Base-by-base conservation (phyloP, 768 basidiomycete species). In the Scleroderma citrinum region DNA sequence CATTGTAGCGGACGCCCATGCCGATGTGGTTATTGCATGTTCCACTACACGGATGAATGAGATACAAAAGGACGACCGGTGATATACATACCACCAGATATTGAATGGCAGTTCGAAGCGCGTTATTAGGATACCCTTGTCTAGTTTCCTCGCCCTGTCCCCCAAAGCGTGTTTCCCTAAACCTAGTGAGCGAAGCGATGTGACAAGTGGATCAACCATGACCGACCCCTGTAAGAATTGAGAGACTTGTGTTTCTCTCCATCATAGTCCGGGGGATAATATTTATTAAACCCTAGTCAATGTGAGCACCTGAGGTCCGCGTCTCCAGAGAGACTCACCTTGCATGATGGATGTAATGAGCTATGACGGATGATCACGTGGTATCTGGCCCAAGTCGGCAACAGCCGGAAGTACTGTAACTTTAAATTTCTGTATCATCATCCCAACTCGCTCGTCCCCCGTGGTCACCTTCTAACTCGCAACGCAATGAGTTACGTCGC, bases 1-100 rank as follows among this genome's bases (percentile, higher is more conserved):
- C 96, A 57, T 99, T 99, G 74, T 97, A 99, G n/a, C 96, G 88
- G 2, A 99, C 96, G 20, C 96, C 96, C 81, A 96, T 96, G 11
- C 96, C 96, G 44, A 99, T 91, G 70, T 98, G 96, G 57, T 87
- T 87, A 66, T 94, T 85, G 71, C 95, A 99, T 70, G 86, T 86
- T 30, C 84, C 91, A 60, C 95, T 97, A 68, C 32, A 29, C 26
- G 49, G 19, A 16, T 20, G 5, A 13, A 17, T 32, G 32, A 43
- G 14, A 43, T 41, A 51, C 44, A 40, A 42, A 41, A 46, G 35
- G 31, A 12, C 23, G 44, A 35, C 41, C 23, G 35, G 26, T 5
- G 31, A 12, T 8, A 46, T 12, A 70, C 83, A 32, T 72, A 92
- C 91, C 92, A 94, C 92, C 90, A 93, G 54, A 93, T 92, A 59